Base-by-base conservation (phyloP, 2,329 filamentous ascomycete genomes). In the Exophiala lecanii-corni region DNA sequence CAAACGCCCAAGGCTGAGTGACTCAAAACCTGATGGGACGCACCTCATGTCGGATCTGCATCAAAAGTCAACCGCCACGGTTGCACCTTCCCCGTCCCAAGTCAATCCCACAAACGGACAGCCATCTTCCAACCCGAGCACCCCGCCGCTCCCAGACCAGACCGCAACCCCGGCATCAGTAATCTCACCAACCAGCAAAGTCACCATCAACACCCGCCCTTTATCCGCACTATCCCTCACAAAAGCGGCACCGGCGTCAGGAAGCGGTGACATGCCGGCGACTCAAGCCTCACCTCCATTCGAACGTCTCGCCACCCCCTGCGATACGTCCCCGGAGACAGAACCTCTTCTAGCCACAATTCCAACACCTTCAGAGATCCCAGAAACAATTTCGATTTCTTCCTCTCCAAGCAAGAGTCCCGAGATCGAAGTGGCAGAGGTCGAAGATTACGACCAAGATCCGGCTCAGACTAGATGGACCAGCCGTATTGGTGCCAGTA, bases 401-500 rank as follows among this genome's bases (percentile, higher is more conserved):
- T 70, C 69, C 3, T 69, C 70, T 12, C 63, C 69, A 9, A 59
- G 62, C 15, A 62, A 62, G 32, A 72, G 68, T 40, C 68, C 67
- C 9, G 65, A 70, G 42, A 73, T 73, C 21, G 70, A 74, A 55
- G 68, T 72, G 12, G 68, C 69, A 5, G 69, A 72, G 32, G 56
- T 65, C 13, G 71, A 74, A 57, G 72, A 73, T 43, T 68, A 70
- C 54, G 67, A 70, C 36, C 50, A 72, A 51, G 68, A 72, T 39
- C 63, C 66, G 2, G 64, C 64, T 20, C 62, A 63, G 15, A 68
- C 68, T 6, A 67, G 57, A 47, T 73, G 70, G 70, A 44, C 56
- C 60, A 2, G 46, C 68, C 40, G 62, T 56, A 9, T 63, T 63
- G 23, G 59, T 57, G 9, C 38, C 65, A 34, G 23, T 21, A 19